Evolutionary conservation across 1,284 basidiomycete species (phyloP), one percentile per base, ranked within the genome.

Genomic region (Boletus sp.): DNA sequence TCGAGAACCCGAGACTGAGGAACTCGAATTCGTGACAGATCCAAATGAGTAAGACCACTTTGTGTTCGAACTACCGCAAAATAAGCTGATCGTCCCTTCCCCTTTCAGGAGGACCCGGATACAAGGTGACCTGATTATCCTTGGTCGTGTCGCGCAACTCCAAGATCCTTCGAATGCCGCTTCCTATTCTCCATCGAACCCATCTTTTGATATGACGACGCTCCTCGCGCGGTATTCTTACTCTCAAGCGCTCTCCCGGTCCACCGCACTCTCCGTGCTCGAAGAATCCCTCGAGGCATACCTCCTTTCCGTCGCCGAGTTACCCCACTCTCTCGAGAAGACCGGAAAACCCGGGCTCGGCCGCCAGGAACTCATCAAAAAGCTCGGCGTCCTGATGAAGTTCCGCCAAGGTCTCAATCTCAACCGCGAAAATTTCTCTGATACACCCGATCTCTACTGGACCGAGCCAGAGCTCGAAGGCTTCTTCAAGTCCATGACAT

Each of bases 361-460:
- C 2, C 74, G 92, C 41, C 82, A 77, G 46, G 85, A 82, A 9
- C 78, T 95, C 20, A 91, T 94, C 52, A 87, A 87, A 70, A 94
- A 93, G 69, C 76, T 94, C 3, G 92, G 92, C 9, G 82, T 89
- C 62, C 72, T 95, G 47, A 82, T 95, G 78, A 87, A 84, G 58
- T 88, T 94, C 60, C 77, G 92, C 39, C 91, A 94, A 71, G 85
- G 88, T 3, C 73, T 94, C 27, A 94, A 93, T 60, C 78, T 94
- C 36, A 89, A 89, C 56, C 77, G 88, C 44, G 90, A 93, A 58
- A 93, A 92, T 52, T 88, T 92, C 64, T 85, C 85, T 43, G 91
- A 94, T 60, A 87, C 88, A 0, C 91, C 91, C 0, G 85, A 93
- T 68, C 84, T 94, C 49, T 95, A 94, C 65, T 94, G 92, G 92